Base-by-base conservation (phyloP, 768 basidiomycete genomes). In the Phylloporus rhodoxanthus region DNA sequence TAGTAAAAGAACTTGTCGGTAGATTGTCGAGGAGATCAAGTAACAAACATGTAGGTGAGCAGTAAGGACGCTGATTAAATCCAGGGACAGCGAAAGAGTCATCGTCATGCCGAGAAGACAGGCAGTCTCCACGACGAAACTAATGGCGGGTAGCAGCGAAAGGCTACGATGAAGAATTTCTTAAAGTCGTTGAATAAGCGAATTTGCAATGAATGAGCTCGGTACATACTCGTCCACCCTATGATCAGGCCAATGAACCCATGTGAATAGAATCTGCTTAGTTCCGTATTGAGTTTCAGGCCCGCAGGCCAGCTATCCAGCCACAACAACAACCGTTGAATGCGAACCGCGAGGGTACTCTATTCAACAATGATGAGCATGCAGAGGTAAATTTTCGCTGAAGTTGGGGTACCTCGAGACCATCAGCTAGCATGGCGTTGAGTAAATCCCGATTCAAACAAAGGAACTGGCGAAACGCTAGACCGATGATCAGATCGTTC, bases 231-330 rank as follows among this genome's bases (percentile, higher is more conserved):
- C 5, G 76, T 80, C 91, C 91, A 97, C 2, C 78, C 58, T 1
- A 72, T 73, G 14, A 90, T 77, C 13, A 89, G 54, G 21, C 75
- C 76, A 3, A 84, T 72, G 43, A 96, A 84, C 0, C 78, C 75
- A 50, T 82, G 76, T n/a, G 84, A 81, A 59, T 91, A 87, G 63
- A 96, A 87, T 21, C 75, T 72, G 57, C 91, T 90, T n/a, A 99
- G 76, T 57, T 97, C 90, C 0, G 91, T 90, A 61, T 98, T 98
- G 45, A 99, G 82, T 68, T 99, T 99, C 34, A 99, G 70, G 1
- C 96, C 95, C 2, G 85, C 92, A 0, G 95, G 95, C 95, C 95
- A 98, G 52, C 87, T 81, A 64, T 96, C 87, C 11, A 99, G 75
- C 94, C 93, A 97, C 1, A 74, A 58, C 2, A 97, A 72, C 0